Evolutionary conservation across 345 rosid species (phyloP).

Genomic region (Ricinus communis): DNA sequence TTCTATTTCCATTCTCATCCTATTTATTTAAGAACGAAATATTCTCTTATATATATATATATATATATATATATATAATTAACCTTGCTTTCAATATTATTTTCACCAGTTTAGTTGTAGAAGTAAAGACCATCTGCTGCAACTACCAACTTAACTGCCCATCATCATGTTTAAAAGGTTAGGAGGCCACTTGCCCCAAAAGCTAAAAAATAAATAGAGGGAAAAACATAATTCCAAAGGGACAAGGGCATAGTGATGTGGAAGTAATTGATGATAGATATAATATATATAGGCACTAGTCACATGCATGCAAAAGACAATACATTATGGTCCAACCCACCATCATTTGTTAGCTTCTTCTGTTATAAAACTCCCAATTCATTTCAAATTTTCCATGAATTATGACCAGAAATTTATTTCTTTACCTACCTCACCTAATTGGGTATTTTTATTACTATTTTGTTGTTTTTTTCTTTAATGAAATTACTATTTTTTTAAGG

Average conservation of each 20-base stretch:
- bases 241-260: not conserved
- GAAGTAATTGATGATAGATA: not conserved
- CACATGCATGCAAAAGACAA: constrained; percentile 23
- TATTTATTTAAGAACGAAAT: too few species aligned
- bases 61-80: too few species aligned
- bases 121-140: too few species aligned
- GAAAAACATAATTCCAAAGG: not conserved
- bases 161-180: constrained; percentile 6
- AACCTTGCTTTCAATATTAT: too few species aligned
- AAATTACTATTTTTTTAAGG: too few species aligned
- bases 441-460: not conserved
- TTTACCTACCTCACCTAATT: constrained; percentile 13
- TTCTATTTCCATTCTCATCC: too few species aligned
- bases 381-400: constrained; percentile 1
- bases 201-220: not conserved
- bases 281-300: not conserved
- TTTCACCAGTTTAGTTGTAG: too few species aligned
- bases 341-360: constrained; percentile 11
- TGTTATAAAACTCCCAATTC: not conserved
- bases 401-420: not conserved
- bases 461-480: too few species aligned
- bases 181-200: not conserved
- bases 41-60: too few species aligned
- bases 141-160: constrained; percentile 1
- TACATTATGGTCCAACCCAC: constrained; percentile 18